Evolutionary conservation across 2,329 filamentous ascomycete genomes (phyloP).

Genomic region (Sordariomycetes sp.): DNA sequence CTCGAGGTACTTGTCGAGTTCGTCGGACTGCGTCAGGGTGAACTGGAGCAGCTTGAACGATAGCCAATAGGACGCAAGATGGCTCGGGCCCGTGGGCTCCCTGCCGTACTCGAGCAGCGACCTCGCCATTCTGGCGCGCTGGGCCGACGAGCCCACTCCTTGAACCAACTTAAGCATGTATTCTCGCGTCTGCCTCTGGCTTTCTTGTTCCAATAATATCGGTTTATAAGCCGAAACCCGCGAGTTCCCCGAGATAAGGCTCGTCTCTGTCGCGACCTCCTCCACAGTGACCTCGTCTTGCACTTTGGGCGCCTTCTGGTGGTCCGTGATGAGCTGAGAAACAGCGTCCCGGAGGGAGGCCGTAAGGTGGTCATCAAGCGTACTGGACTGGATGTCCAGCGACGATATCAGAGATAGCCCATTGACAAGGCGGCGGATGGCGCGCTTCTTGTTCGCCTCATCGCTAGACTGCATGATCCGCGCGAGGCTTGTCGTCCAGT

Average conservation of each 20-base stretch:
- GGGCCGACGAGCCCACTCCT: constrained; percentile 44
- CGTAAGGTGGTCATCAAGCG: constrained; percentile 57
- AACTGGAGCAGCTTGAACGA: constrained; percentile 60
- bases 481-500: constrained; percentile 73
- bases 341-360: constrained; percentile 67
- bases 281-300: constrained; percentile 1
- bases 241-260: background rate
- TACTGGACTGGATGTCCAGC: constrained; percentile 52
- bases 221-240: constrained; percentile 36
- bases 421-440: constrained; percentile 66
- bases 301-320: constrained; percentile 5
- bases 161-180: constrained; percentile 48
- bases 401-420: constrained; percentile 56
- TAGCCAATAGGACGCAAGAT: constrained; percentile 71
- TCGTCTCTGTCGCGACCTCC: background rate
- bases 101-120: constrained; percentile 56
- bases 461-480: constrained; percentile 77
- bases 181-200: constrained; percentile 50
- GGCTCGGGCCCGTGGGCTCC: constrained; percentile 43
- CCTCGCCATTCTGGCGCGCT: constrained; percentile 49
- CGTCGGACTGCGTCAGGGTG: constrained; percentile 35
- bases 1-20: constrained; percentile 58
- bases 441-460: constrained; percentile 62
- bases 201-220: constrained; percentile 52
- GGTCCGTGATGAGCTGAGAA: constrained; percentile 13